Base-by-base conservation (phyloP, 2,329 filamentous ascomycete genomes). In the Ceratocystis diversiconidia region DNA sequence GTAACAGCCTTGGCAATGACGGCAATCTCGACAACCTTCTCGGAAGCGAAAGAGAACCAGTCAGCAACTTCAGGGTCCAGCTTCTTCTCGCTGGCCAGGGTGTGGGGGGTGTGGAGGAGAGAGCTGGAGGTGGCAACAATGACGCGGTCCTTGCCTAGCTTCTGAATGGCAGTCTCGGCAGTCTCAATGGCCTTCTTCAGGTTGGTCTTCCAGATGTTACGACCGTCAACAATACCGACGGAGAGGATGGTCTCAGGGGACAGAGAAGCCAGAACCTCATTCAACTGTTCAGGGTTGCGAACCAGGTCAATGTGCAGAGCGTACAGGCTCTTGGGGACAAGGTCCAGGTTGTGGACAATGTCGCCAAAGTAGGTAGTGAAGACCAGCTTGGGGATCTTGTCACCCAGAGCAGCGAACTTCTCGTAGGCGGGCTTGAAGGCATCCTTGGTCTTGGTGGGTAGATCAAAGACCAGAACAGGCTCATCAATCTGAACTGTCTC, bases 151-250 rank as follows among this genome's bases (percentile, higher is more conserved):
- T 96, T 92, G 80, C 94, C 92, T 69, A 99, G 85, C 82, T 95
- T 84, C 82, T 96, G 90, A 73, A 97, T 81, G 70, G 92, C 94
- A 68, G 85, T 81, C 85, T 97, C 90, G 69, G 94, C 88, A 70
- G 81, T 85, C 82, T 94, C 92, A 70, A 99, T 95, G 74, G 94
- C 91, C 73, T 85, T 85, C 85, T 95, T 89, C 81, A 96, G 88
- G 87, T 97, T 95, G 80, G 91, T 96, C 89, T 99, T 99, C 94
- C 94, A 99, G 83, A 99, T 97, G 85, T 99, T 99, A 74, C 94
- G 91, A 73, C 94, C 94, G 73, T 99, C 92, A 71, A 99, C 94
- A 72, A 99, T 89, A 90, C 94, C 94, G 70, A 86, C 88, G 71
- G 94, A 99, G 71, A 99, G 87, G 72, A 91, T 79, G 76, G 96